These are phyloP conservation scores for Acorus calamus DNA, from an alignment of 106 monocot species.

Conservation along the genomic window DNA sequence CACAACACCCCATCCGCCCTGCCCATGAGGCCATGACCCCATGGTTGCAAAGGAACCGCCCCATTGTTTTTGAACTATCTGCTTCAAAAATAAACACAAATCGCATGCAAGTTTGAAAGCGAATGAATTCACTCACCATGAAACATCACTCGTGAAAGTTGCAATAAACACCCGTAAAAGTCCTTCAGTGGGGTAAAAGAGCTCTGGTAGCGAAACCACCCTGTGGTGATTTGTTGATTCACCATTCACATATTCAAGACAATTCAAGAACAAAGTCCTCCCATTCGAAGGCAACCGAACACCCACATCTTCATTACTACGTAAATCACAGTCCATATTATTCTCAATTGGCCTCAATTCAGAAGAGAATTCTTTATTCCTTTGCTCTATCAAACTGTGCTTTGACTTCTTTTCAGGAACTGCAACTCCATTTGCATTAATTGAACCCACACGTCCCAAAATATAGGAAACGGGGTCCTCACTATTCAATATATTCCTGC, in stretches of 20 bases:
- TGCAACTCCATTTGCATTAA: background rate
- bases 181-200: slow-evolving; percentile 56
- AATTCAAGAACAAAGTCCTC: slow-evolving; percentile 50
- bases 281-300: slow-evolving; percentile 36
- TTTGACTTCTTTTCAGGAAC: background rate
- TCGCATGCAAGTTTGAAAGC: background rate
- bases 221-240: slow-evolving; percentile 1
- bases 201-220: slow-evolving; percentile 54
- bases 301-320: slow-evolving; percentile 3
- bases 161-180: slow-evolving; percentile 59
- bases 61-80: no score
- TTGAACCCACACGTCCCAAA: slow-evolving; percentile 8
- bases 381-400: background rate
- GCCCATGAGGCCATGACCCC: no score
- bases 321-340: background rate
- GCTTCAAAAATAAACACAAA: no score
- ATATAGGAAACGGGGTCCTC: slow-evolving; percentile 46
- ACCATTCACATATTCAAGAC: slow-evolving; percentile 23
- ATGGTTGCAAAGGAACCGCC: no score
- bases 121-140: slow-evolving; percentile 36
- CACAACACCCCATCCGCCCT: no score
- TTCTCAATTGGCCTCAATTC: background rate
- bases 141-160: slow-evolving; percentile 73
- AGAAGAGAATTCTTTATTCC: no score
- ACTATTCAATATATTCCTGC: slow-evolving; percentile 28